Evolutionary conservation across 2,329 filamentous ascomycete genomes (phyloP).

Genomic region (Penicillium rolfsii): DNA sequence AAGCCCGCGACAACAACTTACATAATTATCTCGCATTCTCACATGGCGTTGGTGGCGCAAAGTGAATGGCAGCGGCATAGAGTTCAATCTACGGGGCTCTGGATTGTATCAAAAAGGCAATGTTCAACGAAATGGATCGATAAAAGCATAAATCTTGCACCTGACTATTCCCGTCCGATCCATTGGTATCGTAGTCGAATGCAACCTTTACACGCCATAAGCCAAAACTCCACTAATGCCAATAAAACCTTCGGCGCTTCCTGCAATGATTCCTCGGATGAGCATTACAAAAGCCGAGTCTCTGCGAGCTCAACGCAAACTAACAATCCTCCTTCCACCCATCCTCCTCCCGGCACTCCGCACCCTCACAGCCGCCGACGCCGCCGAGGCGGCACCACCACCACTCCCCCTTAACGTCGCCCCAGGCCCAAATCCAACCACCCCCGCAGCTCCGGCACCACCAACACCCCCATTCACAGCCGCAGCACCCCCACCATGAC

Average conservation of each 20-base stretch:
- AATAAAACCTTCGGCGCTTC: background rate
- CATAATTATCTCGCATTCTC: conserved; percentile 32
- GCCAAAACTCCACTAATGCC: conserved; percentile 6
- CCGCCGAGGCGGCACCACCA: conserved; percentile 23
- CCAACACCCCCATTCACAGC: conserved; percentile 24
- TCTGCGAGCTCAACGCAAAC: conserved; percentile 35
- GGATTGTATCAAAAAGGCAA: conserved; percentile 5
- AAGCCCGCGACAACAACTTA: conserved; percentile 2
- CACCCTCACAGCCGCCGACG: conserved; percentile 29
- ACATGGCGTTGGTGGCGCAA: conserved; percentile 27
- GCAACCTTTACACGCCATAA: conserved; percentile 3
- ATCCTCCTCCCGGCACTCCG: conserved; percentile 40
- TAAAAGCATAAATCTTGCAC: conserved; percentile 10
- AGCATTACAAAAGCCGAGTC: no score
- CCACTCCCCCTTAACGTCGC: conserved; percentile 26
- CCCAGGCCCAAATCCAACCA: conserved; percentile 15
- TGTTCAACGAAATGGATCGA: conserved; percentile 23
- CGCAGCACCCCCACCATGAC: conserved; percentile 23
- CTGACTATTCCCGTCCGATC: background rate
- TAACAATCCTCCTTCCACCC: conserved; percentile 44
- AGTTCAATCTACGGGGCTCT: background rate
- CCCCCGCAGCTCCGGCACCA: conserved; percentile 27
- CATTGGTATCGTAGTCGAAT: conserved; percentile 12
- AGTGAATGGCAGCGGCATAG: conserved; percentile 1
- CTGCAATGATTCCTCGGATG: background rate